Evolutionary conservation across 257 asterid species (phyloP).

Genomic region (Solanum pinnatisectum): DNA sequence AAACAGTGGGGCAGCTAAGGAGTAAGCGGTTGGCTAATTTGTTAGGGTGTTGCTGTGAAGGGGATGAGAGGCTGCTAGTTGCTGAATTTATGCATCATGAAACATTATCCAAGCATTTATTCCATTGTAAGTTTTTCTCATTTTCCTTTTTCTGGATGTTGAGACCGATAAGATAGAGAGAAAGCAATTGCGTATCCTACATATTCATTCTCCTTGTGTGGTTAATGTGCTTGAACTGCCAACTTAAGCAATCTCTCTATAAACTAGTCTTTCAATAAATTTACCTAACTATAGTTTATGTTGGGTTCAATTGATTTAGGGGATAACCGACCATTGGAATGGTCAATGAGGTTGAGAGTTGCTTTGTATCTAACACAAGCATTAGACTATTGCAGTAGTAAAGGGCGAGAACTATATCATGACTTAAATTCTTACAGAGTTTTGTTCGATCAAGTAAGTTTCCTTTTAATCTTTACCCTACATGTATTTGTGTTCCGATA

Average conservation of each 20-base stretch:
- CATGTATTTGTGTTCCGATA: background rate
- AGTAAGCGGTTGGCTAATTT: slow-evolving; percentile 34
- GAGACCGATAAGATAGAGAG: background rate
- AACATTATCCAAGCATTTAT: slow-evolving; percentile 36
- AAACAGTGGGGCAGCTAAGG: slow-evolving; percentile 35
- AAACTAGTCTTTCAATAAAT: background rate
- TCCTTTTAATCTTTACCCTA: background rate
- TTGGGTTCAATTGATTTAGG: slow-evolving; percentile 11
- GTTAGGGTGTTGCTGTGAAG: slow-evolving; percentile 39
- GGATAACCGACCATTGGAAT: slow-evolving; percentile 37
- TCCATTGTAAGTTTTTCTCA: slow-evolving; percentile 28
- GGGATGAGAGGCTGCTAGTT: slow-evolving; percentile 34
- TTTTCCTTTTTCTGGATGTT: background rate
- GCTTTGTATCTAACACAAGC: slow-evolving; percentile 44
- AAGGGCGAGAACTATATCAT: slow-evolving; percentile 39
- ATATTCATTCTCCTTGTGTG: background rate
- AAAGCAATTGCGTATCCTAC: background rate
- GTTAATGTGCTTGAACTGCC: background rate
- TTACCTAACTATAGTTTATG: background rate
- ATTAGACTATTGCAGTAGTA: slow-evolving; percentile 39
- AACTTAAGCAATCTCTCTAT: background rate
- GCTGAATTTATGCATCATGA: slow-evolving; percentile 46
- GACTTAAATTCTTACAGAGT: slow-evolving; percentile 43
- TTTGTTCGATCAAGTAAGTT: slow-evolving; percentile 34
- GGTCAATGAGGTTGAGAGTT: slow-evolving; percentile 46